A percentile compares a stretch with the other conserved stretches of the same genome.
phyloP scores from a whole-genome alignment of 345 rosid species.

The Eucalyptus regnans region DNA sequence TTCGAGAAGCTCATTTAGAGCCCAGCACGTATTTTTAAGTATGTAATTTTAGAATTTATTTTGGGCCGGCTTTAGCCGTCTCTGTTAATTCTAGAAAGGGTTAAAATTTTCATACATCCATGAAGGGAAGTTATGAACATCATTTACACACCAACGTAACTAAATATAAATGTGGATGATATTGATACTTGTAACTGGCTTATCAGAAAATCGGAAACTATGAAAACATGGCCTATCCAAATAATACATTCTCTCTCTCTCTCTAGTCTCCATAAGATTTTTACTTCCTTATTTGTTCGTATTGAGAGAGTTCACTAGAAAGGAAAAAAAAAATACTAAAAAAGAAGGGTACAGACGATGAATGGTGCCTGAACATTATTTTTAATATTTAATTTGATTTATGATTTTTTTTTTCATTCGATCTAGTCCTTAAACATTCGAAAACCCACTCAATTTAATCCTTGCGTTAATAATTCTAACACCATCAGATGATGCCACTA shows the following conservation, averaged over 20 bases:
- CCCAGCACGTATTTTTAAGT: neutral
- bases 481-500: fast-evolving
- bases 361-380: neutral
- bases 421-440: fast-evolving
- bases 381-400: neutral
- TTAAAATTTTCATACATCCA: neutral
- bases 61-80: neutral
- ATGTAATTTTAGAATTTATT: neutral
- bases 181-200: neutral
- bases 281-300: neutral
- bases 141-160: fast-evolving
- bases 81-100: neutral
- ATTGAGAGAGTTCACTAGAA: fast-evolving
- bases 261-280: neutral
- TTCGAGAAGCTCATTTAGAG: neutral
- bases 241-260: neutral
- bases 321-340: neutral
- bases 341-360: fast-evolving
- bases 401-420: neutral
- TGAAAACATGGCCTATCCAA: neutral
- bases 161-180: neutral
- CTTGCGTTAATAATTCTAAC: neutral
- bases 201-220: fast-evolving
- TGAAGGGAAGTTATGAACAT: fast-evolving
- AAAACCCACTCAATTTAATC: neutral